phyloP scores from a whole-genome alignment of 208 protist genomes.

The Leishmania tropica region DNA sequence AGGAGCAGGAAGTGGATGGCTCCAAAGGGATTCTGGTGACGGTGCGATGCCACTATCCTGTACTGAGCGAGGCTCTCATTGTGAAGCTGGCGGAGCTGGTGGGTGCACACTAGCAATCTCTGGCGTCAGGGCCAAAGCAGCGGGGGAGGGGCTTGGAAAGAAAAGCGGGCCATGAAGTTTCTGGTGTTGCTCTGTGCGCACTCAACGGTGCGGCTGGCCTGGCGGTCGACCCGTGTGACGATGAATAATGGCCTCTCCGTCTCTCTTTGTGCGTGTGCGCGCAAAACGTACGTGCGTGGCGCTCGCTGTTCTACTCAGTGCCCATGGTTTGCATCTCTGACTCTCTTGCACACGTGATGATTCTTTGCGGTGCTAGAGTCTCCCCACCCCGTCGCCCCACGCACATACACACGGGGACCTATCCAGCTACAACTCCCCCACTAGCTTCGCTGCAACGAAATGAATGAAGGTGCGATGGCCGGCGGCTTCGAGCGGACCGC shows the following conservation, averaged over 20 bases:
- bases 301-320: not conserved
- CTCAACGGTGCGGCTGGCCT: not conserved
- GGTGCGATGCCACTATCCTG: constrained; percentile 50
- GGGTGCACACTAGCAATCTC: not conserved
- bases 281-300: not conserved
- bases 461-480: not conserved
- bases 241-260: not conserved
- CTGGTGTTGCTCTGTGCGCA: not conserved
- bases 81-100: constrained; percentile 51
- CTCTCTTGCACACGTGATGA: not conserved
- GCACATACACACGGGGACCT: not conserved
- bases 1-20: constrained; percentile 48
- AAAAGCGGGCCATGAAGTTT: not conserved
- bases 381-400: not conserved
- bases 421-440: not conserved
- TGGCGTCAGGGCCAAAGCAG: not conserved
- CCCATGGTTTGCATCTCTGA: not conserved
- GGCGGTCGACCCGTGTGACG: not conserved
- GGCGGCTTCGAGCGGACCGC: not conserved
- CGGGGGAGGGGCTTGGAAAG: not conserved
- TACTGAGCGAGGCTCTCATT: constrained; percentile 58
- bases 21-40: constrained; percentile 44
- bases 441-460: not conserved
- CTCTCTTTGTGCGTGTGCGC: not conserved
- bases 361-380: not conserved